Evolutionary conservation across 1,139 yeast genomes (phyloP), one percentile per base, ranked within the genome.

Genomic region (Nematodospora anomalae): DNA sequence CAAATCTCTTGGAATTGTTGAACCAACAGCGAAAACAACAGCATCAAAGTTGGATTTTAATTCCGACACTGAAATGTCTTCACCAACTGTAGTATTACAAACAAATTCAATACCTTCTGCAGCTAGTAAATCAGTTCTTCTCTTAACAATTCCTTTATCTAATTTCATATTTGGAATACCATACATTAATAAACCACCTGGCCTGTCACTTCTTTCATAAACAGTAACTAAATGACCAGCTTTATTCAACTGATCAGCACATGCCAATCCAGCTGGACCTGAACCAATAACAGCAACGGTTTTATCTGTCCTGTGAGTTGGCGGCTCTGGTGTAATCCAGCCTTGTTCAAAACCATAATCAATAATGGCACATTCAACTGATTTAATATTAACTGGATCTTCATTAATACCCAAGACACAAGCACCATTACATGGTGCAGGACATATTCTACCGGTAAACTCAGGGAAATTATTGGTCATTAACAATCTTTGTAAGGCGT

Each of bases 101-200:
- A 83, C 71, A 55, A 92, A 88, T 31, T 77, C 76, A 53, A 92
- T 73, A 36, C 98, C 98, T 62, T 92, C 97, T 26, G 89, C 96
- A 15, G 77, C 85, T 74, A 92, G 70, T 59, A 92, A 74, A 60
- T 90, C 95, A 42, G 94, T 77, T 73, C 98, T 87, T 60, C 97
- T 82, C 70, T 88, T 86, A 44, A 92, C 96, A 57, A 92, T 78
- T 27, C 83, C 74, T 74, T 92, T 92, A 64, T 92, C 98, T 53
- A 92, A 76, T 72, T 92, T 92, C 98, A 92, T 92, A 74, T 92
- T 92, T 54, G 98, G 98, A 67, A 92, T 92, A 78, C 98, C 98
- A 62, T 92, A 92, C 97, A 92, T 92, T 68, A 92, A 67, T 59
- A 92, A 75, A 40, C 98, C 98, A 72, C 98, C 98, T 40, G 94